Base-by-base conservation (phyloP, 345 rosid genomes). In the Syzygium aqueum region DNA sequence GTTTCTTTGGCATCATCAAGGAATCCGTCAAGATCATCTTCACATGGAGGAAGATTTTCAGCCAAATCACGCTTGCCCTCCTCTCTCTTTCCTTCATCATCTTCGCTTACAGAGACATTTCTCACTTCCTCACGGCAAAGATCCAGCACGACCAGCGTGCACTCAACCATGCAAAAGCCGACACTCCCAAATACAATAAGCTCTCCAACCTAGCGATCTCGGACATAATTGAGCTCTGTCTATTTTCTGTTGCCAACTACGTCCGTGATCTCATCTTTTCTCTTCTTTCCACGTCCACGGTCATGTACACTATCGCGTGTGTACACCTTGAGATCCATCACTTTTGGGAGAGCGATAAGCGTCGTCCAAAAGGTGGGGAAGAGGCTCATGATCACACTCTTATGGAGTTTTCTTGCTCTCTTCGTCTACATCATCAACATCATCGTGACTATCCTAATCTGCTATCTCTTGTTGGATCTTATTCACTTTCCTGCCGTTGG, bases 321-420 rank as follows among this genome's bases (percentile, higher is more conserved):
- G 19, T 93, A 93, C 91, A 91, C 95, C 7, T 90, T 86, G 27
- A 85, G 89, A 43, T 84, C 88, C 11, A 82, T 93, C 77, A 86
- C 85, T 21, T 93, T 91, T 87, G 85, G 46, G 50, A 92, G 89
- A 86, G 92, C 91, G 86, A 88, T 89, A 46, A 86, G 90, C 33
- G 92, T 92, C 3, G 91, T 92, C 9, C 95, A 93, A 1, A 90
- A 89, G 87, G 94, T 93, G 3, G 93, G 95, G 95, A 93, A 90
- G 86, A 89, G 95, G 30, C 90, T 93, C 13, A 56, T 92, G 85
- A 86, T 89, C 56, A 94, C 95, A 6, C 88, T 91, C 84, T 53
- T 93, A 4, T 90, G 90, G 85, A 90, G 85, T 28, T 93, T 89
- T 65, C 33, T 37, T 9, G 85, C 86, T 46, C 9, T 88, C 33